Evolutionary conservation across 164 flowering plant species (phyloP).

Genomic region (Stephania japonica): DNA sequence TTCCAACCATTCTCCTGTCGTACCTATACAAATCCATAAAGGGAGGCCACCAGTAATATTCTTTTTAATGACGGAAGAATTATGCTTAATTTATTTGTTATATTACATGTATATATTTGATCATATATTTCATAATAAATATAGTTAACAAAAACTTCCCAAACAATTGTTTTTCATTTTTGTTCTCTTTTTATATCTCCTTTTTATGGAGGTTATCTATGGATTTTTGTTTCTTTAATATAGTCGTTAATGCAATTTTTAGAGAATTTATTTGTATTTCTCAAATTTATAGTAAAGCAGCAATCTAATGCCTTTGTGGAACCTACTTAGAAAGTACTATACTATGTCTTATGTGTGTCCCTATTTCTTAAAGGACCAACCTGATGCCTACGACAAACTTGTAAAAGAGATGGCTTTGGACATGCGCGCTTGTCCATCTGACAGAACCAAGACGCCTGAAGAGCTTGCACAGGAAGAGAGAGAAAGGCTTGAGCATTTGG

Average conservation of each 20-base stretch:
- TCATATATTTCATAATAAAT: too few relatives aligned
- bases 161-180: too few relatives aligned
- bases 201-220: neutral
- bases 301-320: neutral
- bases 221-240: neutral
- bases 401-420: conserved; percentile 66
- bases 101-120: too few relatives aligned
- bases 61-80: too few relatives aligned
- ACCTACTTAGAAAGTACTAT: neutral
- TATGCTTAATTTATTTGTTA: too few relatives aligned
- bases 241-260: neutral
- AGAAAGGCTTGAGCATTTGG: conserved; percentile 70
- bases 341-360: neutral
- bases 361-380: conserved; percentile 44
- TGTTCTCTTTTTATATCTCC: neutral
- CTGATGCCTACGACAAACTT: conserved; percentile 68
- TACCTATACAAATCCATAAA: neutral
- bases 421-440: conserved; percentile 80
- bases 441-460: conserved; percentile 82
- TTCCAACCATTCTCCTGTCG: neutral
- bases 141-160: too few relatives aligned
- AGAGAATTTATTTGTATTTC: neutral
- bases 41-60: too few relatives aligned
- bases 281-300: neutral
- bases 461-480: conserved; percentile 91